phyloP scores from a whole-genome alignment of 2,329 filamentous ascomycete species.

The Ustulina deusta region DNA sequence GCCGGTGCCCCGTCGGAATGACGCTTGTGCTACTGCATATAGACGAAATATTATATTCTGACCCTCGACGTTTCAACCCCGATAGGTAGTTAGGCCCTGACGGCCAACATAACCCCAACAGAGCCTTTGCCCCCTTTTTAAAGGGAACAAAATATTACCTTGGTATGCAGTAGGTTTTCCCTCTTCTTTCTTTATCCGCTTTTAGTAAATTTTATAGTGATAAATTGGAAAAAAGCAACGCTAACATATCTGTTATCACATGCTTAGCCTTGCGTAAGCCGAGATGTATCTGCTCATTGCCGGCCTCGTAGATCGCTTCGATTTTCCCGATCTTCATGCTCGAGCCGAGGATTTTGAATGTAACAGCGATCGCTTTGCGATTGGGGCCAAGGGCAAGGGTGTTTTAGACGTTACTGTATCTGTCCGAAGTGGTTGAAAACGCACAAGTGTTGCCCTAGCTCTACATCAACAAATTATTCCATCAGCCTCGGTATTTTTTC shows the following conservation, averaged over 20 bases:
- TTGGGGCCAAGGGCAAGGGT: constrained; percentile 29
- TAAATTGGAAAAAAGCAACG: background rate
- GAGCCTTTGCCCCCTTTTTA: constrained; percentile 44
- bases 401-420: constrained; percentile 20
- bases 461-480: too few species aligned
- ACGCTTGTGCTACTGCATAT: constrained; percentile 44
- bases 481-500: too few species aligned
- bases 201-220: background rate
- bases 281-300: constrained; percentile 22
- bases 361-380: constrained; percentile 34
- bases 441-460: too few species aligned
- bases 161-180: constrained; percentile 46
- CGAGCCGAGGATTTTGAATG: constrained; percentile 25
- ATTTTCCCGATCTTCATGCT: constrained; percentile 24
- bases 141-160: constrained; percentile 43
- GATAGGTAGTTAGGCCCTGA: constrained; percentile 47
- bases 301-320: constrained; percentile 29
- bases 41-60: constrained; percentile 42
- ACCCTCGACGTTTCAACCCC: constrained; percentile 43
- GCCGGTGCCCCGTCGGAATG: constrained; percentile 49
- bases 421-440: too few species aligned
- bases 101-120: background rate
- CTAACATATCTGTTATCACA: background rate
- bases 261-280: constrained; percentile 37
- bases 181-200: background rate